Base-by-base conservation (phyloP, 768 basidiomycete genomes). In the Xerocomellus chrysenteron region DNA sequence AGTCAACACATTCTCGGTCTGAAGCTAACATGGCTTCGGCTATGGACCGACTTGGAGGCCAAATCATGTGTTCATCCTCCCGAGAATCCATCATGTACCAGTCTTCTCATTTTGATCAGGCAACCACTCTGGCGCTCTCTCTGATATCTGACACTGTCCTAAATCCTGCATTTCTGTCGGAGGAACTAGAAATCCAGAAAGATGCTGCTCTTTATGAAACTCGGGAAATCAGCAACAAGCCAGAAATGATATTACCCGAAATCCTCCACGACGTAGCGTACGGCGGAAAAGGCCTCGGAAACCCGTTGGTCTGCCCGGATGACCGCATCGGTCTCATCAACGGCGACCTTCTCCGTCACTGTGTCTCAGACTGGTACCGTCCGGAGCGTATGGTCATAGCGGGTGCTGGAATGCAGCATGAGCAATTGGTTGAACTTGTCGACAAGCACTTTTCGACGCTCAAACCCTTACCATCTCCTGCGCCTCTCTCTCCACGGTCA, bases 41-140 rank as follows among this genome's bases (percentile, higher is more conserved):
- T 39, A 88, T 96, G 65, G 87, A 93, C 68, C 80, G 80, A 4
- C 80, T 96, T 35, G 95, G 96, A 40, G 93, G 94, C 16, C 93
- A 96, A 75, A 94, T 98, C 56, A 80, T 89, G 73, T 94, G 90
- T 67, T 87, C 93, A 17, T 91, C 93, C 17, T 88, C 93, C 2
- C 81, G 97, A 45, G 97, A 99, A 71, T 83, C 92, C 21, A 94
- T 98, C 68, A 92, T 97, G 90, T 99, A 98, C 70, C 97, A 98
- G 74, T 96, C 96, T 12, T 92, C 94, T 39, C 90, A 96, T 70
- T 95, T 94, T 67, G 86, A 93, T 62, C 78, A 85, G 58, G 85
- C 85, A 40, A 92, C 94, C 2, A 85, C 90, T 1, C 78, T 85
- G 8, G 93, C 94, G 12, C 70, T 99, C 48, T 88, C 89, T 28